Evolutionary conservation across 1,139 yeast genomes (phyloP).

Genomic region (Yamadazyma epiphylla): DNA sequence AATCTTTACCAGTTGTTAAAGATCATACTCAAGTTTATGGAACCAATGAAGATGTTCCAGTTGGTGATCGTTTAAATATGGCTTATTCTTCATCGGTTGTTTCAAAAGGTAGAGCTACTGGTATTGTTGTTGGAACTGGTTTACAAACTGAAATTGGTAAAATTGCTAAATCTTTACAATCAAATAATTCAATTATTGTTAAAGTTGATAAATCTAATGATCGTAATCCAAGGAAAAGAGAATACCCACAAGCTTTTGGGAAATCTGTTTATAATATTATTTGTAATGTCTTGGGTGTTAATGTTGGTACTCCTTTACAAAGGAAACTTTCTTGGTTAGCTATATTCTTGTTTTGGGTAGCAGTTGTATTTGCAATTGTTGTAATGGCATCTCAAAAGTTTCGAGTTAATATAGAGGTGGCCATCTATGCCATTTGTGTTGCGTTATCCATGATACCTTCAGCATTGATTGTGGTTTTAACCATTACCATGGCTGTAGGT

Average conservation of each 20-base stretch:
- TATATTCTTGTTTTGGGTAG: slow-evolving; percentile 61
- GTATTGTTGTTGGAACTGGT: slow-evolving; percentile 66
- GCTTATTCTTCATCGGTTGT: slow-evolving; percentile 70
- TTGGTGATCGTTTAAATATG: slow-evolving; percentile 75
- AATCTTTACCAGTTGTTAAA: slow-evolving; percentile 72
- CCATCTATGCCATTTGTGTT: slow-evolving; percentile 79
- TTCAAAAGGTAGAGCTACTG: slow-evolving; percentile 73
- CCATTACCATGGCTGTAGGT: slow-evolving; percentile 85
- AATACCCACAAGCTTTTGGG: slow-evolving; percentile 38
- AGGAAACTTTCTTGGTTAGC: slow-evolving; percentile 68
- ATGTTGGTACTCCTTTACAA: slow-evolving; percentile 75
- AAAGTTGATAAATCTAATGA: slow-evolving; percentile 24
- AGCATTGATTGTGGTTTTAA: slow-evolving; percentile 72
- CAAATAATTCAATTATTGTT: slow-evolving; percentile 18
- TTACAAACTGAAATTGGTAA: slow-evolving; percentile 72
- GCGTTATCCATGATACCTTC: slow-evolving; percentile 85
- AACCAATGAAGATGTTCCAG: slow-evolving; percentile 54
- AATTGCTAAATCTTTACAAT: slow-evolving; percentile 60
- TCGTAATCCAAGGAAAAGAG: slow-evolving; percentile 30
- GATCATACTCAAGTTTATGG: slow-evolving; percentile 41
- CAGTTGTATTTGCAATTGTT: slow-evolving; percentile 72
- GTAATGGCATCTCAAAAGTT: slow-evolving; percentile 79
- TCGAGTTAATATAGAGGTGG: slow-evolving; percentile 64
- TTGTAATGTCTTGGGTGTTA: slow-evolving; percentile 71
- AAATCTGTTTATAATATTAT: slow-evolving; percentile 27